Base-by-base conservation (phyloP, 345 rosid genomes). In the Cardamine resedifolia region DNA sequence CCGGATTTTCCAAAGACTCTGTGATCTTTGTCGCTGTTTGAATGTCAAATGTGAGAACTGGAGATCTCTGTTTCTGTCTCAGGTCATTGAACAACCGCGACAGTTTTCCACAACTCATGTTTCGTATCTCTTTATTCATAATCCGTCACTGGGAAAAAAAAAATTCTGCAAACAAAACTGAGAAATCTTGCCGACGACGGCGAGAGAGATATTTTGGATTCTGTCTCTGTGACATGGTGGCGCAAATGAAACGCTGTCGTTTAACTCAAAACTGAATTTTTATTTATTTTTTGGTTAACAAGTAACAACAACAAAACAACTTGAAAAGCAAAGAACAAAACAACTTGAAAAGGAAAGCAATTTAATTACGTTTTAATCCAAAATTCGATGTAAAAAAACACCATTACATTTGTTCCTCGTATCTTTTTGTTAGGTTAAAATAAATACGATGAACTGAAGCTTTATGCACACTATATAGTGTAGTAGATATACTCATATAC, bases 1-100 rank as follows among this genome's bases (percentile, higher is more conserved):
- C 84, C 89, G 12, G 78, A 74, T 31, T 49, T 61, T 53, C 28
- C 21, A 53, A n/a, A 23, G 48, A 30, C 20, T 24, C n/a, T 1
- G 44, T 23, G 58, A 64, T 64, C 3, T 47, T 34, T 65, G 14
- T 48, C 61, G 59, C 66, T 1, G 49, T 56, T 56, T 64, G 50
- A 1, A 26, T 0, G 58, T 73, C 65, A 6, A 71, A 64, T n/a
- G 2, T 19, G 0, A 43, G 47, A 27, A 53, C 15, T 15, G 39
- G 36, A 58, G 36, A 44, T 23, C 10, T 56, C 57, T 47, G 55
- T n/a, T 58, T 73, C 21, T 10, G 39, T 66, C 49, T 45, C 18
- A 44, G 4, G 27, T 49, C 59, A 10, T 2, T 62, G 18, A 26
- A 62, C 31, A 59, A 19, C 51, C 23, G 33, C 24, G 34, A 31